These are phyloP conservation scores for Gremmenia infestans DNA, from an alignment of 2,329 filamentous ascomycete species.

Conservation along the genomic window DNA sequence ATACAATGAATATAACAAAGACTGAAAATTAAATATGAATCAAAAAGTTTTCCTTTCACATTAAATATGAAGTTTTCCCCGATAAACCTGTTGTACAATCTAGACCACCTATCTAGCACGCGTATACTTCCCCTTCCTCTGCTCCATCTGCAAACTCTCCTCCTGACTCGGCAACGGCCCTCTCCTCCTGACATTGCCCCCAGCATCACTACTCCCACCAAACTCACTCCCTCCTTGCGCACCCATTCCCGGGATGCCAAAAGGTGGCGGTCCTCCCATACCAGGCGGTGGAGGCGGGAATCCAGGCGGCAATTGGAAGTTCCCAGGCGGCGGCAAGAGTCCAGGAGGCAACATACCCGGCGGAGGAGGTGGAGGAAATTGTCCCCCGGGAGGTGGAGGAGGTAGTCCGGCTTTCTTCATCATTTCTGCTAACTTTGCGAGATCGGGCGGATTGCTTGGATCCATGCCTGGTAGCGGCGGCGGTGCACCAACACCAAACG, in stretches of 20 bases:
- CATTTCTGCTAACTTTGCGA: constrained; percentile 56
- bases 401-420: constrained; percentile 62
- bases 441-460: constrained; percentile 54
- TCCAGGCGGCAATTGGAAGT: constrained; percentile 25
- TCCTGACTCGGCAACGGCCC: constrained; percentile 78
- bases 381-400: constrained; percentile 46
- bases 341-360: constrained; percentile 44
- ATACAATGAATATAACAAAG: too few relatives aligned
- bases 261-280: constrained; percentile 10
- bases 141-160: constrained; percentile 74
- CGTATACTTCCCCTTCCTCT: constrained; percentile 60
- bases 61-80: not conserved
- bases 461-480: constrained; percentile 50
- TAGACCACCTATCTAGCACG: constrained; percentile 29
- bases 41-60: not conserved
- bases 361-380: constrained; percentile 31
- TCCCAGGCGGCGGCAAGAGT: constrained; percentile 39
- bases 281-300: constrained; percentile 33
- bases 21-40: too few relatives aligned
- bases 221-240: constrained; percentile 9
- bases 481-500: constrained; percentile 37
- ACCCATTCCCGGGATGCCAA: not conserved
- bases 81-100: too few relatives aligned
- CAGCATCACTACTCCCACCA: constrained; percentile 32
- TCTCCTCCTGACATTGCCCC: constrained; percentile 47